A percentile compares a stretch with the other conserved stretches of the same genome.
Evolutionary conservation across 139 green algal species (phyloP).

Genomic region (Chlorella sp.): DNA sequence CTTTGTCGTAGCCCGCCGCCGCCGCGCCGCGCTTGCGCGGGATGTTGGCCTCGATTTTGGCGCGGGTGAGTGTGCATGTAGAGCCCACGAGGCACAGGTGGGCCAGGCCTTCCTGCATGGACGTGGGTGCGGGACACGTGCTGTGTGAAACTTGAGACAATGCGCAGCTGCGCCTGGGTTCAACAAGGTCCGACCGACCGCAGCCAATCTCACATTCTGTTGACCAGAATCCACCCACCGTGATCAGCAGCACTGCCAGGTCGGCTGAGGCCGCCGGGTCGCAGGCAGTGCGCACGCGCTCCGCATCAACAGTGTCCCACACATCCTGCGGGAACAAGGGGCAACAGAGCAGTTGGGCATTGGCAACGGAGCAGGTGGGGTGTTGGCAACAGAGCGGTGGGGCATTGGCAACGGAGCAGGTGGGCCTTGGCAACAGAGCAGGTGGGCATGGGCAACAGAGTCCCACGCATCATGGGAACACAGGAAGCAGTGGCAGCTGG

Average conservation of each 20-base stretch:
- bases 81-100: conserved; percentile 92
- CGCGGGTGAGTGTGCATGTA: conserved; percentile 75
- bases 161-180: no score
- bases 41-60: conserved; percentile 89
- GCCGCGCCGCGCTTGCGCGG: conserved; percentile 92
- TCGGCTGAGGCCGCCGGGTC: conserved; percentile 87
- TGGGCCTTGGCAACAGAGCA: no score
- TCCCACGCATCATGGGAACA: no score
- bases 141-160: no score
- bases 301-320: conserved; percentile 91
- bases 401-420: no score
- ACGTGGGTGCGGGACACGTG: no score
- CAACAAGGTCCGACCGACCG: no score
- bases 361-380: no score
- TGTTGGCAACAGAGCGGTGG: no score
- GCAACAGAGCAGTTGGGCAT: no score
- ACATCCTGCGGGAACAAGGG: conserved; percentile 2
- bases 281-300: conserved; percentile 72
- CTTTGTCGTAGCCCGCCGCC: conserved; percentile 90
- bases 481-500: no score
- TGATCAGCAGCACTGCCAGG: conserved; percentile 93
- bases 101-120: conserved; percentile 89
- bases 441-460: no score
- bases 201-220: not conserved
- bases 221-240: conserved; percentile 45